These are phyloP conservation scores for Kuraishia piskuri DNA, from an alignment of 805 yeast species.

Conservation along the genomic window DNA sequence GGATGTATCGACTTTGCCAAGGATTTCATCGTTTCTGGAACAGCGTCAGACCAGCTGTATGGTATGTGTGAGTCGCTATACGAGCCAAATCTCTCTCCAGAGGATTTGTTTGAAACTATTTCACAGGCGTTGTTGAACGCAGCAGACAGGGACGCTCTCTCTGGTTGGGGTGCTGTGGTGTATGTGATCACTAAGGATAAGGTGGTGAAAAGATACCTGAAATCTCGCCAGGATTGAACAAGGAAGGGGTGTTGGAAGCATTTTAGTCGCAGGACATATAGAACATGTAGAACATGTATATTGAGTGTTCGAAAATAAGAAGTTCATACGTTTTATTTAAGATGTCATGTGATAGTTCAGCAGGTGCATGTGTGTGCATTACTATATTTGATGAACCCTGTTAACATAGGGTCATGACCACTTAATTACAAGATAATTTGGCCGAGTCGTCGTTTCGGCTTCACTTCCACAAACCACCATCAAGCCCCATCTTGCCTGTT, in stretches of 20 bases:
- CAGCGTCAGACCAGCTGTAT: slow-evolving; percentile 92
- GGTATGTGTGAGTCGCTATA: slow-evolving; percentile 98
- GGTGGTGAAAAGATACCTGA: slow-evolving; percentile 78
- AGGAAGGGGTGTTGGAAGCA: background rate
- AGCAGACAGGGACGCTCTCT: slow-evolving; percentile 92
- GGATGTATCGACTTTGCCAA: slow-evolving; percentile 95
- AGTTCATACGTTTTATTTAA: background rate
- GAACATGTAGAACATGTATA: background rate
- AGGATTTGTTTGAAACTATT: slow-evolving; percentile 91
- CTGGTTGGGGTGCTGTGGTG: slow-evolving; percentile 98
- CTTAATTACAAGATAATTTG: background rate
- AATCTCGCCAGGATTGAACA: slow-evolving; percentile 86
- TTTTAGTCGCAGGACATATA: background rate
- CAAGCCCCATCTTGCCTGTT: background rate
- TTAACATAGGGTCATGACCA: background rate
- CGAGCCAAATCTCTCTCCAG: slow-evolving; percentile 91
- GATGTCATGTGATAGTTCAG: background rate
- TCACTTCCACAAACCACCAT: background rate
- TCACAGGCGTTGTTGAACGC: slow-evolving; percentile 91
- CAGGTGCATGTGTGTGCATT: background rate
- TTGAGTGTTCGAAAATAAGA: background rate
- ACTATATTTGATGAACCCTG: background rate
- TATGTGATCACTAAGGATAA: slow-evolving; percentile 88
- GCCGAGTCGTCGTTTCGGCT: background rate
- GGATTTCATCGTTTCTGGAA: slow-evolving; percentile 93